A percentile compares a stretch with the other conserved stretches of the same genome.
Evolutionary conservation across 2,329 filamentous ascomycete genomes (phyloP).

Genomic region (Leptographium lundbergii): DNA sequence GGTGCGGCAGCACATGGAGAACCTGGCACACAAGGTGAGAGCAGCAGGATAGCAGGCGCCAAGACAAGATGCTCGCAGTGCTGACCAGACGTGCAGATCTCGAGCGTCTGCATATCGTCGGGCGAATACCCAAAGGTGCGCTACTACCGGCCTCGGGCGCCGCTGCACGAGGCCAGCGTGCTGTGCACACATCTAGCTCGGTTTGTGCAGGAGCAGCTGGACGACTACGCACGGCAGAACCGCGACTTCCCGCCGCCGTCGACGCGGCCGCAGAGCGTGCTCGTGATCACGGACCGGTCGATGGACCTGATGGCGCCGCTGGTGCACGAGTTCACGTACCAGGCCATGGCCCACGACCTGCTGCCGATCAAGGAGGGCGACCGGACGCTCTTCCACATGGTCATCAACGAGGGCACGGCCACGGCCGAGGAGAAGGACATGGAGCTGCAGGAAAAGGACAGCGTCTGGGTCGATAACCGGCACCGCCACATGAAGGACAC

Average conservation of each 20-base stretch:
- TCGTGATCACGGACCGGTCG: constrained; percentile 80
- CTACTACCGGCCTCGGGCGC: constrained; percentile 67
- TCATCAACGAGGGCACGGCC: constrained; percentile 58
- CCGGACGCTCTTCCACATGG: constrained; percentile 74
- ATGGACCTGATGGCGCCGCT: constrained; percentile 86
- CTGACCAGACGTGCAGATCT: constrained; percentile 41
- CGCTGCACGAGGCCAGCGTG: constrained; percentile 76
- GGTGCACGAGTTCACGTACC: constrained; percentile 94
- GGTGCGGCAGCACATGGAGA: constrained; percentile 71
- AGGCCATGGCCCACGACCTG: constrained; percentile 94
- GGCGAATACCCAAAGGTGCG: constrained; percentile 89
- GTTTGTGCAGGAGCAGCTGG: constrained; percentile 84
- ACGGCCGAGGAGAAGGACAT: constrained; percentile 76
- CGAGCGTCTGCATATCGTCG: constrained; percentile 78
- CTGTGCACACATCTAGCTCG: constrained; percentile 78
- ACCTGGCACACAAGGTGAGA: constrained; percentile 78
- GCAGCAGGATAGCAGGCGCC: neutral
- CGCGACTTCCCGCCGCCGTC: constrained; percentile 72
- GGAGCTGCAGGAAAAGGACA: constrained; percentile 82
- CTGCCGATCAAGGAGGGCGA: constrained; percentile 79
- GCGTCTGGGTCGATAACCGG: constrained; percentile 88
- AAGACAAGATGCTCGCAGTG: neutral
- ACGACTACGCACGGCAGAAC: constrained; percentile 77
- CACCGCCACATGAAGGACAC: constrained; percentile 98
- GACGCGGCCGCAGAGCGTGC: constrained; percentile 63